Evolutionary conservation across 257 asterid genomes (phyloP).

Genomic region (Cruciata laevipes): DNA sequence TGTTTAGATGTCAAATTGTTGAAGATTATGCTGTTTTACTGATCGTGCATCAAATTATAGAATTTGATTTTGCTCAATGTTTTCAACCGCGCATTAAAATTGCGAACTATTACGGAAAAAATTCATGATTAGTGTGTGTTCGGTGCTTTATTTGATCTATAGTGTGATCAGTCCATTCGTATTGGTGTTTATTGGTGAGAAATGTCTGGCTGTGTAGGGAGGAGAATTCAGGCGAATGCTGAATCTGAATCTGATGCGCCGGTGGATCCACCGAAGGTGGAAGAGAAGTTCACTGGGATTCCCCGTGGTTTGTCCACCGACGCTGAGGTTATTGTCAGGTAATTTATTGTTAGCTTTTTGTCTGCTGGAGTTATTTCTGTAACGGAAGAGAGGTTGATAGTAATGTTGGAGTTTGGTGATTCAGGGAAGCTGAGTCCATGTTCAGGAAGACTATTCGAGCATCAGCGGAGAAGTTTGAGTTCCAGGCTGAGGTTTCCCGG

Average conservation of each 20-base stretch:
- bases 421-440: constrained; percentile 86
- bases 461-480: constrained; percentile 82
- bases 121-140: background rate
- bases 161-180: background rate
- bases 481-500: constrained; percentile 97
- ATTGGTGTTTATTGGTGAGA: background rate
- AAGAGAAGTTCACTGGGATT: constrained; percentile 73
- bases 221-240: constrained; percentile 68
- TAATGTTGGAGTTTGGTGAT: constrained; percentile 19
- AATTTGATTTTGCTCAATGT: background rate
- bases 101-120: background rate
- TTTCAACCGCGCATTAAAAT: no score
- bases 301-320: constrained; percentile 84
- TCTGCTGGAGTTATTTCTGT: background rate
- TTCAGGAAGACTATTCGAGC: constrained; percentile 61
- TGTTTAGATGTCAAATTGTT: background rate
- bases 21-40: background rate
- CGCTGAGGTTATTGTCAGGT: constrained; percentile 86
- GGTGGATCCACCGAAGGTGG: constrained; percentile 79
- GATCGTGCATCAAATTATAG: background rate
- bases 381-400: background rate
- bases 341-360: background rate
- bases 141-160: no score
- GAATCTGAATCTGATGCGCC: constrained; percentile 58
- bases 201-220: constrained; percentile 31